These are phyloP conservation scores for Coemansia sp. DNA, from an alignment of 192 early-diverging fungal species.

Conservation along the genomic window DNA sequence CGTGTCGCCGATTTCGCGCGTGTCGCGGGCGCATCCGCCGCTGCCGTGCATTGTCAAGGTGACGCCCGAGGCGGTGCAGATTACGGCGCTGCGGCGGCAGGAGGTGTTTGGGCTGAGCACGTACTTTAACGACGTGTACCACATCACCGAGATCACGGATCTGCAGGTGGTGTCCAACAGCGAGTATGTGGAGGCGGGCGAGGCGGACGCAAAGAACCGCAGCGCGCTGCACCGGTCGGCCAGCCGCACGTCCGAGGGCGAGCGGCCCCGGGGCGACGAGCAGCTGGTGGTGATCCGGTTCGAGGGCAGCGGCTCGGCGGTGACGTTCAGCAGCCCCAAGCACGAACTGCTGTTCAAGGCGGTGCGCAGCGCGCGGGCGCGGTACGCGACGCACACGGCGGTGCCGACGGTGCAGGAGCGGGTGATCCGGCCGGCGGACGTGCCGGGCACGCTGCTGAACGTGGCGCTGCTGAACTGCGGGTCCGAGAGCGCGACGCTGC, in stretches of 20 bases:
- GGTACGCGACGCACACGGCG: slow-evolving; percentile 56
- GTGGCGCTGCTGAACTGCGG: slow-evolving; percentile 89
- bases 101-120: slow-evolving; percentile 70
- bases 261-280: slow-evolving; percentile 17
- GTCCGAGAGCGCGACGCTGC: slow-evolving; percentile 71
- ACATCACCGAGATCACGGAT: slow-evolving; percentile 78
- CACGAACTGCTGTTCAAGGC: slow-evolving; percentile 64
- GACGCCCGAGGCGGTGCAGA: slow-evolving; percentile 75
- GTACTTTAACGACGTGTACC: slow-evolving; percentile 81
- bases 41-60: slow-evolving; percentile 80
- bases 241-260: slow-evolving; percentile 46
- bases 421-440: slow-evolving; percentile 78
- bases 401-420: slow-evolving; percentile 63
- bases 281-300: slow-evolving; percentile 79
- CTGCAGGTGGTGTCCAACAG: slow-evolving; percentile 46
- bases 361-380: slow-evolving; percentile 65
- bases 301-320: slow-evolving; percentile 58
- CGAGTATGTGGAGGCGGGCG: slow-evolving; percentile 19
- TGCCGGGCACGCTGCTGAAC: slow-evolving; percentile 87
- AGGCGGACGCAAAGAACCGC: slow-evolving; percentile 6
- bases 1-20: slow-evolving; percentile 63
- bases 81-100: slow-evolving; percentile 67
- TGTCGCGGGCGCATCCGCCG: slow-evolving; percentile 61
- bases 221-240: slow-evolving; percentile 50
- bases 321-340: slow-evolving; percentile 71